phyloP scores from a whole-genome alignment of 441 rosid species.

The Capsella rubella region DNA sequence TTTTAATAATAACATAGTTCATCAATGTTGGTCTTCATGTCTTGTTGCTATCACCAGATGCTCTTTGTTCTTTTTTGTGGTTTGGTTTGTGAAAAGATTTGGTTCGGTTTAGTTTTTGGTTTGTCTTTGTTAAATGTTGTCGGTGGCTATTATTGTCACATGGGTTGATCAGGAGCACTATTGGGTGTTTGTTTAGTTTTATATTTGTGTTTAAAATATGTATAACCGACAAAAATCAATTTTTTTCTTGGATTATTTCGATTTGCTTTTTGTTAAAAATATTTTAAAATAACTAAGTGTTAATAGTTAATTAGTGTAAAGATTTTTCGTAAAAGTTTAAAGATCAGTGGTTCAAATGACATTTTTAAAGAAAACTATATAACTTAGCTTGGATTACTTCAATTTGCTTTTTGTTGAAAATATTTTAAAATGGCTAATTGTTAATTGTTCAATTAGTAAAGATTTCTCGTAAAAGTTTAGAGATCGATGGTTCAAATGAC shows the following conservation, averaged over 20 bases:
- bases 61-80: neutral
- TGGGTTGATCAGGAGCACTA: conserved; percentile 29
- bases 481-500: no score
- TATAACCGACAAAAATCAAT: neutral
- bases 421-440: no score
- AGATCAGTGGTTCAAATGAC: no score
- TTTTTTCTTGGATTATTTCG: no score
- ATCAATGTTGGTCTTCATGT: neutral
- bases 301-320: no score
- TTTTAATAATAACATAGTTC: neutral
- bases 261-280: neutral
- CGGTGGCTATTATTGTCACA: conserved; percentile 28
- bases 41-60: conserved; percentile 24
- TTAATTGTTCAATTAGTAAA: no score
- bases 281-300: no score
- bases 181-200: neutral
- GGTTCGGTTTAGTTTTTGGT: conserved; percentile 15
- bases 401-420: no score
- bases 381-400: no score
- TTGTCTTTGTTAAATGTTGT: conserved; percentile 24
- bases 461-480: no score
- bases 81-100: neutral
- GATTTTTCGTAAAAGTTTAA: no score
- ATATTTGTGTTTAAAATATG: neutral
- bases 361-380: no score